Base-by-base conservation (phyloP, 2,329 filamentous ascomycete genomes). In the Colletotrichum phormii region DNA sequence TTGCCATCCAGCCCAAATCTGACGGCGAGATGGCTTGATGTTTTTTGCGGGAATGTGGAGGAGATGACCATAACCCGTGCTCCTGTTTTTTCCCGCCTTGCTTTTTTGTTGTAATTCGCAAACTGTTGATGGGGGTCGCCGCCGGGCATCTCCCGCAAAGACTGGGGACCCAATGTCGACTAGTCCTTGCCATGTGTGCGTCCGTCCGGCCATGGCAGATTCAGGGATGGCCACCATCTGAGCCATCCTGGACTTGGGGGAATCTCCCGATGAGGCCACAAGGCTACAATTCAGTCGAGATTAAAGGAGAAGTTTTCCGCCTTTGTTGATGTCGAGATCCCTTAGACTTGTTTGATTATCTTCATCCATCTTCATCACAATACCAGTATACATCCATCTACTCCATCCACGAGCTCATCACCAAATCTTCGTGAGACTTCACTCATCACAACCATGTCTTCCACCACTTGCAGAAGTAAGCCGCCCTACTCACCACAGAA, bases 181-280 rank as follows among this genome's bases (percentile, higher is more conserved):
- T 64, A 70, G 66, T 24, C 70, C 61, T 72, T 61, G 58, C 65
- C 73, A 65, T 66, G 59, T 73, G 61, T 61, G 72, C 51, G 64
- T 62, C 37, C 33, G 29, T 24, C 58, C 51, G 59, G 70, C 65
- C 49, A 42, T 57, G 60, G 33, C 59, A 46, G 31, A 72, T 70
- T 57, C 70, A 72, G 70, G 70, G 65, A 61, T 72, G 26, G 58
- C 18, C 42, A 55, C 26, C 54, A 72, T 72, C 60, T 65, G 61
- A 71, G 67, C 66, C 74, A 73, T 66, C 67, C 62, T 74, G 49
- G 59, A 11, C 67, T 55, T 74, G 49, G 51, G 67, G 29, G 61
- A 60, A 67, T 74, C 57, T 70, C 63, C 75, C 60, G 75, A 68
- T 76, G 67, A 77, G 76, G 76, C 76, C 75, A 69, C 57, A 77